These are phyloP conservation scores for Cercospora sp. DNA, from an alignment of 2,329 filamentous ascomycete genomes.

Conservation along the genomic window DNA sequence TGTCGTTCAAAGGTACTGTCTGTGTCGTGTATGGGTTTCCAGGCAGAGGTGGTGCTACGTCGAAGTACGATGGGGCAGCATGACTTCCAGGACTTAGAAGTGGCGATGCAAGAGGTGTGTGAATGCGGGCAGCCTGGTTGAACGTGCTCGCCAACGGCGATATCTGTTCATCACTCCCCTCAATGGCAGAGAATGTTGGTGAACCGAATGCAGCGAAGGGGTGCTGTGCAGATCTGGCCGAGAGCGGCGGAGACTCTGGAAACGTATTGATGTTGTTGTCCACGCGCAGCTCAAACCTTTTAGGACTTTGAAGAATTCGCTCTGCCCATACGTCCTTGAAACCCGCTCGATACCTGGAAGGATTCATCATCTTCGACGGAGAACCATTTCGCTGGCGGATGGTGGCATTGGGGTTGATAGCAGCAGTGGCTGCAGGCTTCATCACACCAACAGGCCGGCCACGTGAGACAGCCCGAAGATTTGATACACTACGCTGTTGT, in stretches of 20 bases:
- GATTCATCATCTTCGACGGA: constrained; percentile 56
- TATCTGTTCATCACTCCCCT: constrained; percentile 34
- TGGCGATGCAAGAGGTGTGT: constrained; percentile 36
- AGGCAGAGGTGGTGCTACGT: constrained; percentile 22
- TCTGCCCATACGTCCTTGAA: constrained; percentile 55
- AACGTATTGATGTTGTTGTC: constrained; percentile 44
- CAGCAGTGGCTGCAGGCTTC: constrained; percentile 32
- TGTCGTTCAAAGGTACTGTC: constrained; percentile 34
- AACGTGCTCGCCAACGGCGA: constrained; percentile 37
- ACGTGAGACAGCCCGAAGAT: constrained; percentile 37
- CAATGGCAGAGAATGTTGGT: constrained; percentile 24
- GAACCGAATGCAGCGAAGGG: constrained; percentile 38
- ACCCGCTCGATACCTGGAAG: constrained; percentile 48
- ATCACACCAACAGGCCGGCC: constrained; percentile 36
- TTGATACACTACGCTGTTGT: constrained; percentile 30
- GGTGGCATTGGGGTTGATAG: constrained; percentile 28
- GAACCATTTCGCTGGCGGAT: constrained; percentile 36
- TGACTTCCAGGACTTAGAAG: constrained; percentile 28
- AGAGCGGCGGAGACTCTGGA: constrained; percentile 49
- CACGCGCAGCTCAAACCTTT: constrained; percentile 54
- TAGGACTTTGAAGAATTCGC: constrained; percentile 46
- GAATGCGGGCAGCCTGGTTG: constrained; percentile 34
- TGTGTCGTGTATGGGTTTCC: constrained; percentile 27
- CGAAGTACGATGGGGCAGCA: constrained; percentile 29
- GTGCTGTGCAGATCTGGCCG: constrained; percentile 45